Evolutionary conservation across 257 asterid genomes (phyloP).

Genomic region (Petunia axillaris): DNA sequence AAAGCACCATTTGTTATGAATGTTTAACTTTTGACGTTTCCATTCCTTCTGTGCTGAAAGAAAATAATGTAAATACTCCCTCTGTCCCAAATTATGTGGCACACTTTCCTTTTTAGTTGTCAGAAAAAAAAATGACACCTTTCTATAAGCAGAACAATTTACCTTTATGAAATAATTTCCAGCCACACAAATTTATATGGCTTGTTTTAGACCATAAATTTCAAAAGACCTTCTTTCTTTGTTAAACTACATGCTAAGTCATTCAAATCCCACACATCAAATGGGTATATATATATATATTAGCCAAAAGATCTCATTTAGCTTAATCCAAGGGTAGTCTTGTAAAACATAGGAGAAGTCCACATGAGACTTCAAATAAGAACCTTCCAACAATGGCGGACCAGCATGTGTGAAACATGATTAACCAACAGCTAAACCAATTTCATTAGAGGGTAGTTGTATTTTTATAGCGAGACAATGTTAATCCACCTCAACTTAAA

Average conservation of each 20-base stretch:
- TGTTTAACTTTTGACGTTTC: neutral
- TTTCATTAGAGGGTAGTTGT: neutral
- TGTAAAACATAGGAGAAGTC: constrained; percentile 7
- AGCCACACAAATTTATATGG: too few species aligned
- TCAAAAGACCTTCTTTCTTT: too few species aligned
- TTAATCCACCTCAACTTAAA: neutral
- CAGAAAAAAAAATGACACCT: too few species aligned
- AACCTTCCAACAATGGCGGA: constrained; percentile 10
- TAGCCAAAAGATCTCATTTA: neutral
- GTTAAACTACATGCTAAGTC: too few species aligned
- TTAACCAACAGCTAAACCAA: neutral
- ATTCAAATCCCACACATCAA: too few species aligned
- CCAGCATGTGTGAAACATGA: neutral
- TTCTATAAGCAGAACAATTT: too few species aligned
- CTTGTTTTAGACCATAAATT: too few species aligned
- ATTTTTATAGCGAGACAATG: neutral
- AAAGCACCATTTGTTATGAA: neutral
- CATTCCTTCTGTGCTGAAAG: neutral
- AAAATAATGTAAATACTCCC: neutral
- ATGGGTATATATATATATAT: too few species aligned
- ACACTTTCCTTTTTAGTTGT: too few species aligned
- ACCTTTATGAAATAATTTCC: too few species aligned
- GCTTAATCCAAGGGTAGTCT: constrained; percentile 4
- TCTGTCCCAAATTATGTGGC: too few species aligned
- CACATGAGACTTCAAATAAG: neutral